Conservation (phyloP, 176 grass and related monocot species). For the Phragmites australis region DNA sequence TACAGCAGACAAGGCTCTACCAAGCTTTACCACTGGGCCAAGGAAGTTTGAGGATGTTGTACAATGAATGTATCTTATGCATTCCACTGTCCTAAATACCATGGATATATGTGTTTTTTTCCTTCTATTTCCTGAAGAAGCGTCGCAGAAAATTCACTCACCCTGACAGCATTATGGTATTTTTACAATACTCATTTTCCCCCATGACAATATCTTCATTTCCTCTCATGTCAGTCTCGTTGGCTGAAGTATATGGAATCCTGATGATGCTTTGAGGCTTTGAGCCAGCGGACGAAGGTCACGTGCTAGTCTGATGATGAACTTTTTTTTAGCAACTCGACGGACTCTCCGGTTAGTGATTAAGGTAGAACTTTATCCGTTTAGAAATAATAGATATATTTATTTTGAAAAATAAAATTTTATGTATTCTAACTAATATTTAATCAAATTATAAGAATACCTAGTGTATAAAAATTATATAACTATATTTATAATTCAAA, state of each 20-base stretch:
- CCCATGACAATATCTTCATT: neutral
- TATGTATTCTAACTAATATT: too few species aligned
- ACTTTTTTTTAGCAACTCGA: neutral
- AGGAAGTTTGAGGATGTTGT: conserved; percentile 7
- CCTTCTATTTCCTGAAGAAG: neutral
- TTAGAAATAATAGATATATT: too few species aligned
- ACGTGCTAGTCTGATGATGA: neutral
- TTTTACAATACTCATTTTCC: neutral
- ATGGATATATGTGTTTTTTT: neutral
- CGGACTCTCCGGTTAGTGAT: too few species aligned
- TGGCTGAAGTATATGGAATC: neutral
- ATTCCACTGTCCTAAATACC: neutral
- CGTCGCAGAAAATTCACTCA: neutral
- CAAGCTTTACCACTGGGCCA: too few species aligned
- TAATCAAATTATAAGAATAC: too few species aligned
- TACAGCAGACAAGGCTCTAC: too few species aligned
- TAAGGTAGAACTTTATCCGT: too few species aligned
- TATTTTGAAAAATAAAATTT: too few species aligned
- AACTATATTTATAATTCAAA: too few species aligned
- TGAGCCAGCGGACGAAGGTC: too few species aligned
- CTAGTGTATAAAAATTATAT: too few species aligned
- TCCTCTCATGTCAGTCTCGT: neutral
- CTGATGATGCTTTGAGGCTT: neutral
- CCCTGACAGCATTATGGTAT: neutral
- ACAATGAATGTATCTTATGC: neutral